A percentile compares a stretch with the other conserved stretches of the same genome.
These are phyloP conservation scores for Crassisporium funariophilum DNA, from an alignment of 768 basidiomycete species.

Conservation along the genomic window DNA sequence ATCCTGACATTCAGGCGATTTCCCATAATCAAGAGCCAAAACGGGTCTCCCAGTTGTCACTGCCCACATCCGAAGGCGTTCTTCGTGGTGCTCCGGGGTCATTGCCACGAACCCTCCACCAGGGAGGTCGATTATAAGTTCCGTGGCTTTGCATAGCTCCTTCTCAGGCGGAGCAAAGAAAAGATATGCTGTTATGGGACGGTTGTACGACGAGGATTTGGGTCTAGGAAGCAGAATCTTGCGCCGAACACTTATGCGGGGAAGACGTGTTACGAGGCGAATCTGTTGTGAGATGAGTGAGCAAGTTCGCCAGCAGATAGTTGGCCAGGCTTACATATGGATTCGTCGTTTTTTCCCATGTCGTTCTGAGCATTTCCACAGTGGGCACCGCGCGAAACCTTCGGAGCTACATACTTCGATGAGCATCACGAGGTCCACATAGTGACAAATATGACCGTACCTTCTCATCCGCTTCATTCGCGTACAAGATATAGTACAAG, in stretches of 20 bases:
- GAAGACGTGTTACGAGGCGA: slow-evolving; percentile 66
- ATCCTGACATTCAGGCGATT: slow-evolving; percentile 88
- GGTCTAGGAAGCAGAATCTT: slow-evolving; percentile 87
- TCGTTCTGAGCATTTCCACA: slow-evolving; percentile 92
- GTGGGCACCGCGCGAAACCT: slow-evolving; percentile 92
- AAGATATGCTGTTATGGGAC: slow-evolving; percentile 81
- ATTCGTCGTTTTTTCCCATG: slow-evolving; percentile 97
- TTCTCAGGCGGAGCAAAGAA: slow-evolving; percentile 75
- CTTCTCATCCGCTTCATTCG: slow-evolving; percentile 95
- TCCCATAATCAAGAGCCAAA: slow-evolving; percentile 90
- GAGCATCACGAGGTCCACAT: not conserved
- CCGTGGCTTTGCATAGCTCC: slow-evolving; percentile 65
- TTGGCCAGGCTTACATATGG: slow-evolving; percentile 68
- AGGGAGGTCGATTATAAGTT: slow-evolving; percentile 90
- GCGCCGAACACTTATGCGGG: slow-evolving; percentile 62
- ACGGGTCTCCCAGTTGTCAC: slow-evolving; percentile 75
- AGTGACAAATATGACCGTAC: slow-evolving; percentile 37
- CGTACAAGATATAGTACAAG: slow-evolving; percentile 82
- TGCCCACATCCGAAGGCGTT: slow-evolving; percentile 88
- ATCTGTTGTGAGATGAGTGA: slow-evolving; percentile 46
- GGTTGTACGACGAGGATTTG: slow-evolving; percentile 68
- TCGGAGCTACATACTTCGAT: slow-evolving; percentile 60
- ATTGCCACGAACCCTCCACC: slow-evolving; percentile 98
- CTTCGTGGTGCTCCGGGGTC: slow-evolving; percentile 96
- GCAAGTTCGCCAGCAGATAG: not conserved